Evolutionary conservation across 805 yeast species (phyloP), one percentile per base, ranked within the genome.

Genomic region (Candida taoyuanica): DNA sequence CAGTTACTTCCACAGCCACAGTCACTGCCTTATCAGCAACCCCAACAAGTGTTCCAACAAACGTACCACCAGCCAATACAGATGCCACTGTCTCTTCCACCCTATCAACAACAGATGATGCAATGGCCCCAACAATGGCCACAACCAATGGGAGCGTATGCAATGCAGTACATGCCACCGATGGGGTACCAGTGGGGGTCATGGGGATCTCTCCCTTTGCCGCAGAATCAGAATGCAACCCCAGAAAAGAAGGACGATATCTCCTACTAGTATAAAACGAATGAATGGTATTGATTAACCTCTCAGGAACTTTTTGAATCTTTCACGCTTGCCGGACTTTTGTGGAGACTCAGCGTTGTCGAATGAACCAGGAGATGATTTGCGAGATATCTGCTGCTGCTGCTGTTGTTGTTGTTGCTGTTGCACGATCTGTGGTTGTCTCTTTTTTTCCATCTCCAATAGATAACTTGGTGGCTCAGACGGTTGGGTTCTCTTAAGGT

Each of bases 221-320:
- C n/a, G n/a, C n/a, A n/a, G n/a, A 21, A 21, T 21, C 24, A 21
- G 24, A 21, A 11, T n/a, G n/a, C n/a, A n/a, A n/a, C n/a, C 24
- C 24, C 7, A 21, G 24, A 21, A 8, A 11, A 21, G 7, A 7
- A 21, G 11, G 24, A 21, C 7, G 24, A 21, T 11, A 21, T 21
- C 11, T 21, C 24, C 24, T 21, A 21, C 24, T 21, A 21, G 11
- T 8, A 21, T 21, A 11, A 11, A 21, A 21, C 9, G 24, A n/a
- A n/a, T n/a, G n/a, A n/a, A 21, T 21, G 24, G 11, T 11, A 21
- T 21, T 21, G 28, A n/a, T 33, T 24, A 45, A 13, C 50, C 44
- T 36, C 58, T 72, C 40, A 75, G 64, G 31, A 75, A 64, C 41
- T 65, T 69, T 37, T 70, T 67, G 39, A 76, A 65, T 44, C 69